Evolutionary conservation across 495 filamentous ascomycete genomes (phyloP).

Genomic region (Lasiosphaeris hirsuta): DNA sequence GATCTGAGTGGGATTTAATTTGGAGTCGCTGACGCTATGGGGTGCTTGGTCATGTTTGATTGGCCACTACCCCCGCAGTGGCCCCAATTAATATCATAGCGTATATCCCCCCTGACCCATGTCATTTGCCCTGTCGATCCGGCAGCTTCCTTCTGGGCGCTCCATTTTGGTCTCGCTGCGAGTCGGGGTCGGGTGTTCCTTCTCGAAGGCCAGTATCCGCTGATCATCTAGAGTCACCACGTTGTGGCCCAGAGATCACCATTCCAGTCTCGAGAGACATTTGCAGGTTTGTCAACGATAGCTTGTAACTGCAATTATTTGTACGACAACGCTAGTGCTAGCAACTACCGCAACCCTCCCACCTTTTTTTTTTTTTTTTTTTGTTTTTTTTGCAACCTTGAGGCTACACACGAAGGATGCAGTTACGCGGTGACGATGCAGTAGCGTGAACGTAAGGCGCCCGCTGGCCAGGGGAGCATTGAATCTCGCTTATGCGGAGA

Average conservation of each 20-base stretch:
- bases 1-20: too few relatives aligned
- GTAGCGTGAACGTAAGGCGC: not conserved
- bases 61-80: not conserved
- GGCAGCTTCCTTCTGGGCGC: slow-evolving; percentile 17
- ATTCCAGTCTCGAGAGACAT: too few relatives aligned
- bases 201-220: not conserved
- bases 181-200: not conserved
- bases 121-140: slow-evolving; percentile 21
- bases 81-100: not conserved
- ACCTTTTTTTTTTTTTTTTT: too few relatives aligned
- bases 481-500: slow-evolving; percentile 15
- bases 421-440: not conserved
- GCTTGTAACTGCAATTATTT: too few relatives aligned
- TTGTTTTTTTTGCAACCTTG: too few relatives aligned
- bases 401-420: not conserved
- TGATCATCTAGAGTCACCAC: not conserved
- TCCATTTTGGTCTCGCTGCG: not conserved
- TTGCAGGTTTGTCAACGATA: not conserved
- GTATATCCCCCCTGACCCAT: slow-evolving; percentile 1
- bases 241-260: not conserved
- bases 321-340: too few relatives aligned
- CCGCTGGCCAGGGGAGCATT: not conserved
- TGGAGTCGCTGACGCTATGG: too few relatives aligned
- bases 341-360: too few relatives aligned
- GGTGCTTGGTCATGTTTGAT: too few relatives aligned